Base-by-base conservation (phyloP, 208 protist genomes). In the Leptomonas pyrrhocoris region DNA sequence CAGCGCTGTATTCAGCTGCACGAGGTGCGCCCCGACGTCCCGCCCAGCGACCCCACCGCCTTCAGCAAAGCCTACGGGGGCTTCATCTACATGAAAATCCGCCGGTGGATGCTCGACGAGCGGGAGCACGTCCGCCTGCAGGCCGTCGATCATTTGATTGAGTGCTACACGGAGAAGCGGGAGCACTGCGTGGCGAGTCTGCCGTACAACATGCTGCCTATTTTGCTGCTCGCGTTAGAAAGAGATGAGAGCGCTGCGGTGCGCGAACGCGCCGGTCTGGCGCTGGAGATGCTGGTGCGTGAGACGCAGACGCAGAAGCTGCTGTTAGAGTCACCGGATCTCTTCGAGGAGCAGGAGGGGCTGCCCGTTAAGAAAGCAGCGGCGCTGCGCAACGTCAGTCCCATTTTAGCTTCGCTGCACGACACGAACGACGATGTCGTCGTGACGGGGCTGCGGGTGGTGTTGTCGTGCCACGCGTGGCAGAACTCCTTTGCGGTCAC, bases 1-100 rank as follows among this genome's bases (percentile, higher is more conserved):
- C 90, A 95, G 60, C 80, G 80, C 15, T 85, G 79, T 31, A 87
- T 94, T 45, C 67, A 85, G 64, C 77, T 94, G 43, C 90, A 95
- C 68, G 88, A 92, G 68, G 83, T 84, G 55, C 81, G 84, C 36
- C 79, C 88, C 6, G 58, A 88, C 50, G 79, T 85, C 0, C 86
- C 82, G n/a, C 66, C 68, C 40, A 81, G 85, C 6, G 79, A 89
- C 69, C 86, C 90, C 1, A 80, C 84, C 21, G 55, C 84, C 18
- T 89, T 88, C 42, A 93, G 88, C 13, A 78, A 77, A 18, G 74
- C 90, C 6, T 95, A 89, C 60, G 88, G 82, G 5, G 72, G 84
- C 31, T 68, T 91, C 18, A 57, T 84, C 21, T 94, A 85, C 60
- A 68, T 88, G 45, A 95, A 95, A 70, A 71, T 89, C n/a, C 74